Evolutionary conservation across 2,329 filamentous ascomycete genomes (phyloP).

Genomic region (Calonectria hawksworthii): DNA sequence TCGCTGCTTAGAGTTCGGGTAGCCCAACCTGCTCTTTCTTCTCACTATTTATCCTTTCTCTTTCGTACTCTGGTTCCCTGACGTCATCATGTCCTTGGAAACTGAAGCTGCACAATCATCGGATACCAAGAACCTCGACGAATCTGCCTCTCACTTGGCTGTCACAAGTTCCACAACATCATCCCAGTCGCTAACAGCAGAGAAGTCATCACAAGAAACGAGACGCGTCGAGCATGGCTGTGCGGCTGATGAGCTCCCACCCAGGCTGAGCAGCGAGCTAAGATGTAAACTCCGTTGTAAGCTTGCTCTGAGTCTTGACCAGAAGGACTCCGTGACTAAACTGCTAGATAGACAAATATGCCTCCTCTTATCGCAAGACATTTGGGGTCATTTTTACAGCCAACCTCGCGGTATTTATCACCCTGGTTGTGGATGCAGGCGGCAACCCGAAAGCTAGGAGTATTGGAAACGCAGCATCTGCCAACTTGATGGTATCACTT

Average conservation of each 20-base stretch:
- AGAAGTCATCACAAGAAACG: neutral
- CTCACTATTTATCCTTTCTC: neutral
- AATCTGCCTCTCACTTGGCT: neutral
- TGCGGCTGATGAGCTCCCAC: neutral
- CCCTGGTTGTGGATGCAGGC: slow-evolving; percentile 18
- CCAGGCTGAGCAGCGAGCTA: neutral
- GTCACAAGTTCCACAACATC: neutral
- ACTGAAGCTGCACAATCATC: too few relatives aligned
- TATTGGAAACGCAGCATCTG: slow-evolving; percentile 32
- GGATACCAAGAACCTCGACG: neutral
- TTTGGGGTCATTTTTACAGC: slow-evolving; percentile 34
- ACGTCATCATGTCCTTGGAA: neutral
- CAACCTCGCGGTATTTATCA: slow-evolving; percentile 27
- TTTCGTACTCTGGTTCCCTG: neutral
- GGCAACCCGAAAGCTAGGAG: slow-evolving; percentile 28
- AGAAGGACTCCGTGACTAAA: neutral
- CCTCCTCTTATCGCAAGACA: slow-evolving; percentile 28
- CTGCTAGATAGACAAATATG: neutral
- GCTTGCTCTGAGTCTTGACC: neutral
- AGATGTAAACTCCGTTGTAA: slow-evolving; percentile 1
- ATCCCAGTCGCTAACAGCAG: neutral
- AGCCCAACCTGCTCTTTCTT: neutral
- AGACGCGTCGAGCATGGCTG: neutral
- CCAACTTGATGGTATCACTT: slow-evolving; percentile 56
- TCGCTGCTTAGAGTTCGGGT: neutral